Conservation (phyloP, 1,284 basidiomycete genomes). For the Cryptococcus sp. region DNA sequence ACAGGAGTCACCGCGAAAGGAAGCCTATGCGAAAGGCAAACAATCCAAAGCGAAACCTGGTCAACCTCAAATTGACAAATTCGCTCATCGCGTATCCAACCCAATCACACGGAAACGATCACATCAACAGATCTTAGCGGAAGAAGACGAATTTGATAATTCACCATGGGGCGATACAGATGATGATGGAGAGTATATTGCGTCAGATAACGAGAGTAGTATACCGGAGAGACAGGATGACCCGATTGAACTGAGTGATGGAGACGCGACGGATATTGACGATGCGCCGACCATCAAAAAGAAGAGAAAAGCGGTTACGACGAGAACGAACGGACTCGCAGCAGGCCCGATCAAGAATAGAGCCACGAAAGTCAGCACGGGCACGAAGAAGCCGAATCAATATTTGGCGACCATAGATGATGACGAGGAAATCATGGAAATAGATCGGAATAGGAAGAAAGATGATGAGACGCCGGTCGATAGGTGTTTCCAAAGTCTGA, state of each 20-base stretch:
- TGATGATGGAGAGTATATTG: slow-evolving; percentile 6
- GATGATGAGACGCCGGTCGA: slow-evolving; percentile 16
- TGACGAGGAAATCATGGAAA: slow-evolving; percentile 2
- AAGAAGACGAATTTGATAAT: slow-evolving; percentile 33
- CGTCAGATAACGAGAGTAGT: neutral
- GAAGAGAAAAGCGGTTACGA: slow-evolving; percentile 5
- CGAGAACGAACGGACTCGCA: neutral
- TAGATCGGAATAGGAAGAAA: slow-evolving; percentile 7
- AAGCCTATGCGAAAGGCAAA: slow-evolving; percentile 3
- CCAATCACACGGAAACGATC: slow-evolving; percentile 30
- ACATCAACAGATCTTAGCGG: slow-evolving; percentile 22
- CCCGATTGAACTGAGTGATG: slow-evolving; percentile 6
- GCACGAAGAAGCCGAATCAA: neutral
- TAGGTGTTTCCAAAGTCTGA: slow-evolving; percentile 22
- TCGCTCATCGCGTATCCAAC: slow-evolving; percentile 15
- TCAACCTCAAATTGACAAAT: slow-evolving; percentile 18
- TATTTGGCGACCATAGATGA: neutral
- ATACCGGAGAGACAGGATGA: slow-evolving; percentile 1
- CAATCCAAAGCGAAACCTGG: slow-evolving; percentile 3
- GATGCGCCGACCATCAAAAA: slow-evolving; percentile 8
- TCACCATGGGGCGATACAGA: slow-evolving; percentile 35
- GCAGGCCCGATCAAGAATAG: neutral
- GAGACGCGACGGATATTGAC: slow-evolving; percentile 5
- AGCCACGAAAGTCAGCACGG: neutral
- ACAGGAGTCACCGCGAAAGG: slow-evolving; percentile 13